A percentile compares a stretch with the other conserved stretches of the same genome.
Conservation (phyloP, 2,329 filamentous ascomycete genomes). For the Fusarium newnesense region DNA sequence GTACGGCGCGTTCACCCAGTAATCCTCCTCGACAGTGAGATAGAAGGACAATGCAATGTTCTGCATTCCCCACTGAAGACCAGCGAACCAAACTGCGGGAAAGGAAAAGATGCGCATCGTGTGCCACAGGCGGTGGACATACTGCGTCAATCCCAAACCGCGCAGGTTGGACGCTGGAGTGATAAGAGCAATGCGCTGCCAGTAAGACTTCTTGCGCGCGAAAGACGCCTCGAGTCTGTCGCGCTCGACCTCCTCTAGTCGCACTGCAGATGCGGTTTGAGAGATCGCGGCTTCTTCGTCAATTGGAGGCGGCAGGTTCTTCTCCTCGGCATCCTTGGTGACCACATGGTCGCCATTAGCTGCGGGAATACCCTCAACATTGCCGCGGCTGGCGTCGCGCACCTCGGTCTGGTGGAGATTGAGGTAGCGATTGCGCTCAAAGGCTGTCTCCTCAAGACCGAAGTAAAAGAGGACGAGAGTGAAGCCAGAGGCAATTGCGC, state of each 20-base stretch:
- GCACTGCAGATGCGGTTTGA: slow-evolving; percentile 26
- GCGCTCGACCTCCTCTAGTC: slow-evolving; percentile 26
- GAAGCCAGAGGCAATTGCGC: slow-evolving; percentile 59
- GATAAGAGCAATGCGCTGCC: slow-evolving; percentile 64
- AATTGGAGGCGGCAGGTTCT: not conserved
- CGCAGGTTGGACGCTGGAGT: slow-evolving; percentile 65
- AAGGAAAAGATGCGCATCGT: slow-evolving; percentile 67
- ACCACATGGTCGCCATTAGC: not conserved
- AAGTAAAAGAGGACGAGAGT: slow-evolving; percentile 62
- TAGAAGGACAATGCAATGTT: slow-evolving; percentile 71
- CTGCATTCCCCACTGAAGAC: slow-evolving; percentile 68
- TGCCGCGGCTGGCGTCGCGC: slow-evolving; percentile 1
- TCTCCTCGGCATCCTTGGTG: slow-evolving; percentile 14
- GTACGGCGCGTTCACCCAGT: slow-evolving; percentile 64
- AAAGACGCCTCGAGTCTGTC: slow-evolving; percentile 40
- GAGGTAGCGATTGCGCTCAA: slow-evolving; percentile 55
- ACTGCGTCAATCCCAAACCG: slow-evolving; percentile 65
- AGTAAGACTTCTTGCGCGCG: slow-evolving; percentile 59
- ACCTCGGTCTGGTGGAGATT: slow-evolving; percentile 28
- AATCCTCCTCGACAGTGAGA: slow-evolving; percentile 66
- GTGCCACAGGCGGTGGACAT: slow-evolving; percentile 62
- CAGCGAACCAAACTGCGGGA: slow-evolving; percentile 66
- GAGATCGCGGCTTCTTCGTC: slow-evolving; percentile 21
- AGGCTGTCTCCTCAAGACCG: slow-evolving; percentile 63
- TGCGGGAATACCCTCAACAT: slow-evolving; percentile 30